A percentile compares a stretch with the other conserved stretches of the same genome.
Conservation (phyloP, 2,329 filamentous ascomycete genomes). For the Fusarium sp. region DNA sequence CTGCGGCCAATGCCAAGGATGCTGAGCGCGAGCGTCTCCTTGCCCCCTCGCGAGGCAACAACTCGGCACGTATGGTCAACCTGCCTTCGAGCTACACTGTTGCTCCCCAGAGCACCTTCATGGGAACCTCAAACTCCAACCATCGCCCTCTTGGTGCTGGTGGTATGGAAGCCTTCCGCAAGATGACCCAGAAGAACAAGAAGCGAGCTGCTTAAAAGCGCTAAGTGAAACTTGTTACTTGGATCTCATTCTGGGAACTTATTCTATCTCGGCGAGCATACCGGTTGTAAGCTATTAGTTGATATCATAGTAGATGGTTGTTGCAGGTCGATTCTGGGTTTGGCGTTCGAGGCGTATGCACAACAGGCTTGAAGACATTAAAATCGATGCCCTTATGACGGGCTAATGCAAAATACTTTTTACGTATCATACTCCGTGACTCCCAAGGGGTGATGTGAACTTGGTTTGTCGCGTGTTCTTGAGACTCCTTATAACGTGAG, state of each 20-base stretch:
- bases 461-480: not conserved
- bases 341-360: conserved; percentile 46
- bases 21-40: conserved; percentile 70
- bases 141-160: conserved; percentile 73
- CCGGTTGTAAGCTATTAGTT: conserved; percentile 41
- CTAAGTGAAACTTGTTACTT: not conserved
- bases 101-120: conserved; percentile 73
- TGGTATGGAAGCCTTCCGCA: conserved; percentile 74
- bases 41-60: conserved; percentile 67
- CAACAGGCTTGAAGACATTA: conserved; percentile 26
- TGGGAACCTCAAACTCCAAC: conserved; percentile 64
- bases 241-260: conserved; percentile 1
- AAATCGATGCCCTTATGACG: conserved; percentile 22
- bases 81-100: conserved; percentile 71
- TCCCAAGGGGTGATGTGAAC: not conserved
- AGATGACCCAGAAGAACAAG: conserved; percentile 75
- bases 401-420: conserved; percentile 11
- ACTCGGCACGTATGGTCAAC: conserved; percentile 68
- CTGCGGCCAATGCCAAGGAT: conserved; percentile 60
- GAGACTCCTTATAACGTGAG: conserved; percentile 25
- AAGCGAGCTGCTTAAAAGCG: conserved; percentile 54
- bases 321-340: conserved; percentile 31
- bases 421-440: not conserved
- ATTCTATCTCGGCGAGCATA: conserved; percentile 10
- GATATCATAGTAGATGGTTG: conserved; percentile 37